Evolutionary conservation across 139 green algal species (phyloP), one percentile per base, ranked within the genome.

Genomic region (Chlamydomonas incerta): DNA sequence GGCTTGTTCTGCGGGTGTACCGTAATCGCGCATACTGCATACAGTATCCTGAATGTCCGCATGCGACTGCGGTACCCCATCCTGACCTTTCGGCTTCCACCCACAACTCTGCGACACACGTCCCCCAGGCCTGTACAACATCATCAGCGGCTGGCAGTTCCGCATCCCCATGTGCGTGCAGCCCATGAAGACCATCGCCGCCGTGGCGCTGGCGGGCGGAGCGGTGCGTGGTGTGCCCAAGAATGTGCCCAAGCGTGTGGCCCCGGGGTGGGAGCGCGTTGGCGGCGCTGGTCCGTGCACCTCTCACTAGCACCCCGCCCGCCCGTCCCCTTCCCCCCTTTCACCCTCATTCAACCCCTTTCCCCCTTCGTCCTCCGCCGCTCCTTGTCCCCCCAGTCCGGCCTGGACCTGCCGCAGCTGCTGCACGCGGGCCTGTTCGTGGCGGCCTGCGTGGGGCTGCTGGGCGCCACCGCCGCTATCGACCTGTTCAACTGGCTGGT

Each of bases 121-220:
- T n/a, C n/a, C n/a, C n/a, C 11, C 77, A 76, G 95, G 95, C 28
- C 8, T 93, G 18, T 97, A 97, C 92, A 97, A 97, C 81, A 69
- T 98, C 5, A 33, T 89, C 46, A 93, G 89, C 37, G 95, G 93
- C 14, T 26, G 93, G 26, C 52, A 89, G 4, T 96, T 97, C 74
- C 90, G 86, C 21, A 94, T 92, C 31, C 93, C 91, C 3, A 93
- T 94, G 84, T 90, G 88, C 57, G 88, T 93, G 52, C 94, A 98
- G 81, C 95, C 95, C 31, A 98, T 98, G 95, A 97, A 98, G 90
- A 95, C 94, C 15, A 97, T 98, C 67, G 90, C 93, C 2, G 95
- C 95, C 9, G 90, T 98, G 28, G 95, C 94, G 10, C 62, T 98
- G 63, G 62, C 77, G 6, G 63, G 41, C 4, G 52, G 55, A 8